Conservation (phyloP, 352 stramenopile species). For the Globisporangium rhizosaccharum region DNA sequence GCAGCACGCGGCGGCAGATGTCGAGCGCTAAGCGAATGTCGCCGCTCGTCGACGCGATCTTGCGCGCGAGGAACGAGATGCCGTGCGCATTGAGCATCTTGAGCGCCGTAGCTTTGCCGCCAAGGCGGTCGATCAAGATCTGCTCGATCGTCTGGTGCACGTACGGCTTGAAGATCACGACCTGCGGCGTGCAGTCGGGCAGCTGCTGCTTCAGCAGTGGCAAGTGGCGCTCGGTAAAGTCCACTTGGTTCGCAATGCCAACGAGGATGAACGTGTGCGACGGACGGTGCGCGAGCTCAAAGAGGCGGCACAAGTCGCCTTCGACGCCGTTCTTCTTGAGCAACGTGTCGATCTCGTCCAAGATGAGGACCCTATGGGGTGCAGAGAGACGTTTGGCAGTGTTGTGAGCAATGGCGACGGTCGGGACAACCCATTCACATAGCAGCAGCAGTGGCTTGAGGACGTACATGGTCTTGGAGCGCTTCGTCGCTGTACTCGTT, state of each 20-base stretch:
- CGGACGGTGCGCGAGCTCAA: constrained; percentile 63
- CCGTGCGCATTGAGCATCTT: constrained; percentile 65
- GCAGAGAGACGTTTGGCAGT: background rate
- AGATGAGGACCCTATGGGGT: constrained; percentile 12
- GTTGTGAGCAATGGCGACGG: background rate
- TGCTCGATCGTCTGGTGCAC: constrained; percentile 68
- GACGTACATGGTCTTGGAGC: constrained; percentile 50
- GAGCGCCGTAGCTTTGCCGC: constrained; percentile 28
- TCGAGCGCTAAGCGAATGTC: constrained; percentile 74
- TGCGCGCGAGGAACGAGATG: constrained; percentile 73
- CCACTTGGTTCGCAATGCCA: constrained; percentile 80
- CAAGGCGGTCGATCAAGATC: constrained; percentile 68
- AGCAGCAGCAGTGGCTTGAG: background rate
- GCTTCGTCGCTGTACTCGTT: constrained; percentile 36
- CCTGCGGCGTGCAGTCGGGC: constrained; percentile 42
- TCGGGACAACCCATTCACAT: background rate
- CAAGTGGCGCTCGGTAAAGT: constrained; percentile 80
- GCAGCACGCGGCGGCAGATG: constrained; percentile 63
- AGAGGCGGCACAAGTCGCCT: constrained; percentile 65
- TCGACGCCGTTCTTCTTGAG: constrained; percentile 63
- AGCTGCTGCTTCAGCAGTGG: constrained; percentile 48
- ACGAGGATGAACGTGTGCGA: constrained; percentile 67
- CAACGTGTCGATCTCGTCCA: constrained; percentile 82
- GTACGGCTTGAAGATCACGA: constrained; percentile 82
- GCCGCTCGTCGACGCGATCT: constrained; percentile 68